Conservation (phyloP, 352 stramenopile genomes). For the Phytophthora brassicae region DNA sequence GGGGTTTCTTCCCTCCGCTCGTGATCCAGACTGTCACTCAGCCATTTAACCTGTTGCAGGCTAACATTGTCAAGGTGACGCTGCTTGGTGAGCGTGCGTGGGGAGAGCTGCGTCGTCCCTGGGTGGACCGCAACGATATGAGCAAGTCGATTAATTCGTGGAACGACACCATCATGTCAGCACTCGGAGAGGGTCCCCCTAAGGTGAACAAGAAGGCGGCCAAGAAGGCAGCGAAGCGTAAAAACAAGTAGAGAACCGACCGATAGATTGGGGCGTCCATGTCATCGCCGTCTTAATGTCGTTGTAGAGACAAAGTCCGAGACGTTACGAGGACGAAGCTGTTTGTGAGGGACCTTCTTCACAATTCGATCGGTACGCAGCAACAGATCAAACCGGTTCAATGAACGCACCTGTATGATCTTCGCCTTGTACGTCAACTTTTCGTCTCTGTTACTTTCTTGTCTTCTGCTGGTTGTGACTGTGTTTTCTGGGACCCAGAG, state of each 20-base stretch:
- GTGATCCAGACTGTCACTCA: slow-evolving; percentile 82
- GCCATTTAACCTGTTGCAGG: slow-evolving; percentile 73
- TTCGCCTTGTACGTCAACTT: slow-evolving; percentile 50
- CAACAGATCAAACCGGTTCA: slow-evolving; percentile 47
- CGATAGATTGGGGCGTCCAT: slow-evolving; percentile 3
- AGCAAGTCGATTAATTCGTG: slow-evolving; percentile 69
- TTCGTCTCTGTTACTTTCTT: slow-evolving; percentile 11
- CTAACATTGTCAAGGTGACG: slow-evolving; percentile 64
- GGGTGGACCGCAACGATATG: slow-evolving; percentile 64
- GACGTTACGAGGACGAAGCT: slow-evolving; percentile 37
- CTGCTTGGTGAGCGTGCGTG: slow-evolving; percentile 66
- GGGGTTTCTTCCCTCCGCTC: slow-evolving; percentile 79
- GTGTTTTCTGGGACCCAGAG: slow-evolving; percentile 34
- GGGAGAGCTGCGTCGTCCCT: slow-evolving; percentile 78
- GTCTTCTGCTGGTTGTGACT: neutral
- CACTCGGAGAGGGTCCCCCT: slow-evolving; percentile 52
- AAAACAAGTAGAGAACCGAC: slow-evolving; percentile 70
- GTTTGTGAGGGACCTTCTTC: slow-evolving; percentile 44
- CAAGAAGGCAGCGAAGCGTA: slow-evolving; percentile 73
- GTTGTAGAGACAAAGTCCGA: slow-evolving; percentile 25
- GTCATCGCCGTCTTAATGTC: slow-evolving; percentile 11
- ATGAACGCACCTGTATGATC: slow-evolving; percentile 41
- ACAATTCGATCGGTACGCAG: slow-evolving; percentile 45
- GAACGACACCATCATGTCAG: slow-evolving; percentile 80
- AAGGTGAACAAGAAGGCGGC: slow-evolving; percentile 68